These are phyloP conservation scores for Tricholoma furcatifolium DNA, from an alignment of 768 basidiomycete species.

Conservation along the genomic window DNA sequence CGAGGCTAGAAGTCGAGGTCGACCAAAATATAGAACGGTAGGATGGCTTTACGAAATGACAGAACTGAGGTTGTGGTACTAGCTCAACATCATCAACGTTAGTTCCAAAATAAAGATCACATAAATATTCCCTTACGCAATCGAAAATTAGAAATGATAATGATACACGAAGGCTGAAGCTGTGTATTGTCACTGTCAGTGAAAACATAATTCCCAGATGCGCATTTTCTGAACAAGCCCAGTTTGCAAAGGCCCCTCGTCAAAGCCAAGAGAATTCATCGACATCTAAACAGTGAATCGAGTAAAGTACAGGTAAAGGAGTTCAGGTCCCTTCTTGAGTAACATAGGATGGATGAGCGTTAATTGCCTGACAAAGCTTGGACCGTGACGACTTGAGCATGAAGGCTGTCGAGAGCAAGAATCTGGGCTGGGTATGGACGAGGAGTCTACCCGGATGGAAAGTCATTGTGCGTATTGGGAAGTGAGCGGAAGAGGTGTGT, in stretches of 20 bases:
- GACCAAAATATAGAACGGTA: too few species aligned
- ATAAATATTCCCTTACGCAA: too few species aligned
- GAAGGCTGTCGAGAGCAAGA: slow-evolving; percentile 44
- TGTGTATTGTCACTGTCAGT: too few species aligned
- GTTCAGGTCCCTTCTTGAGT: too few species aligned
- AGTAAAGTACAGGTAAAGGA: too few species aligned
- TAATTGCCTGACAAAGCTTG: slow-evolving; percentile 86
- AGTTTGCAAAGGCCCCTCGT: slow-evolving; percentile 90
- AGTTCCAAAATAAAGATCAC: too few species aligned
- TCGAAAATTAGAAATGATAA: slow-evolving; percentile 1
- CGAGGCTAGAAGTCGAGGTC: too few species aligned
- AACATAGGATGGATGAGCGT: too few species aligned
- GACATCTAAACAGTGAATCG: slow-evolving; percentile 83
- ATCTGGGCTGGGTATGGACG: slow-evolving; percentile 51
- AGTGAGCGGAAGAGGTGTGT: slow-evolving; percentile 12
- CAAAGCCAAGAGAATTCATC: slow-evolving; percentile 89
- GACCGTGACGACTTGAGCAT: slow-evolving; percentile 69
- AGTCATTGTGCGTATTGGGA: slow-evolving; percentile 27
- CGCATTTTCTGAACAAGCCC: slow-evolving; percentile 90
- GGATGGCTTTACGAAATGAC: too few species aligned
- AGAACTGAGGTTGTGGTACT: too few species aligned
- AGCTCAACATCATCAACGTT: too few species aligned
- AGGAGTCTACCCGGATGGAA: slow-evolving; percentile 55
- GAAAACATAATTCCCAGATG: slow-evolving; percentile 97
- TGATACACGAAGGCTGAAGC: too few species aligned